Evolutionary conservation across 352 stramenopile genomes (phyloP).

Genomic region (Phytopythium montanum): DNA sequence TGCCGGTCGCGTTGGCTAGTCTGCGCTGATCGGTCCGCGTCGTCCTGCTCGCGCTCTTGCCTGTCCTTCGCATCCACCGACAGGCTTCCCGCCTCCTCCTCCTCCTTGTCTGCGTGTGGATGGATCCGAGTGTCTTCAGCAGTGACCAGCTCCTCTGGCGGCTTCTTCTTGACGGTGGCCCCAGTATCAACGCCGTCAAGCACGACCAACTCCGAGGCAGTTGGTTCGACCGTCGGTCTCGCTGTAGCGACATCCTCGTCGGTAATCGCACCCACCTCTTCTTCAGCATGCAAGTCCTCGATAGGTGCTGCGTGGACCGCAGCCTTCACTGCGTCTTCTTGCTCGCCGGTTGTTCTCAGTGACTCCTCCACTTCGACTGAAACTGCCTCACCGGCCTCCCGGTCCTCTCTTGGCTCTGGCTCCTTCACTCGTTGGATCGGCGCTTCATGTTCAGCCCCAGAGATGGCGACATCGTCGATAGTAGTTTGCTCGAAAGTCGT

Average conservation of each 20-base stretch:
- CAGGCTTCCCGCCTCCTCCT: background rate
- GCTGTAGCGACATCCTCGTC: background rate
- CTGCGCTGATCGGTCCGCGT: background rate
- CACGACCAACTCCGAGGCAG: background rate
- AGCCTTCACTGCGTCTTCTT: background rate
- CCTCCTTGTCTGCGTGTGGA: background rate
- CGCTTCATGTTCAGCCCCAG: background rate
- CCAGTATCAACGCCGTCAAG: background rate
- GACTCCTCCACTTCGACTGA: background rate
- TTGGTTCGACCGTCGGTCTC: background rate
- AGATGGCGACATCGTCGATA: background rate
- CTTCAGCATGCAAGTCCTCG: background rate
- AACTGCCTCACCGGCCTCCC: background rate
- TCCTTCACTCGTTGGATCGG: background rate
- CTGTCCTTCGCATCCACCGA: background rate
- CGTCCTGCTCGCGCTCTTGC: background rate
- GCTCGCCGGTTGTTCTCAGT: background rate
- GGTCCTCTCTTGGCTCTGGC: background rate
- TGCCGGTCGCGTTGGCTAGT: background rate
- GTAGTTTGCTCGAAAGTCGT: background rate
- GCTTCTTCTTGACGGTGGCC: background rate
- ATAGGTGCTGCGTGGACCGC: background rate
- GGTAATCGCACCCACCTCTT: background rate
- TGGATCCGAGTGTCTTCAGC: background rate
- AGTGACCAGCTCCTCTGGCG: background rate